Evolutionary conservation across 2,329 filamentous ascomycete genomes (phyloP).

Genomic region (Nemania abortiva): DNA sequence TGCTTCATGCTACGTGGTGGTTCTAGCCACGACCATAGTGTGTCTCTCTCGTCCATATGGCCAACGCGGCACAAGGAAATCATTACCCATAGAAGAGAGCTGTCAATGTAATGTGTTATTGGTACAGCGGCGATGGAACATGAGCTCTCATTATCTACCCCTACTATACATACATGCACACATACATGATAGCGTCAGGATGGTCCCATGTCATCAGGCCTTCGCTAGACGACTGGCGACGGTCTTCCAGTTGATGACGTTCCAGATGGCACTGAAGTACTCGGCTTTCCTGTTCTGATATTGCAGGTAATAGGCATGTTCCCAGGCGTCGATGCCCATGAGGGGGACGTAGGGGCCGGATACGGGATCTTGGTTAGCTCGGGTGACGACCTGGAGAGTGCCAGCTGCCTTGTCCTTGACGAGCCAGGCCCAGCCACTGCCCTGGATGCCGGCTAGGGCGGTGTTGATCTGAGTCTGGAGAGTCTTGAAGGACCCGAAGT

Average conservation of each 20-base stretch:
- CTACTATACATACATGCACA: neutral
- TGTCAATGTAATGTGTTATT: no score
- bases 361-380: slow-evolving; percentile 74
- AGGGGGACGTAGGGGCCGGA: slow-evolving; percentile 62
- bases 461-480: slow-evolving; percentile 68
- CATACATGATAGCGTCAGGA: neutral
- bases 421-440: slow-evolving; percentile 77
- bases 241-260: slow-evolving; percentile 78
- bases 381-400: slow-evolving; percentile 69
- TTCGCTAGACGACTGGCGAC: slow-evolving; percentile 49
- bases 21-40: neutral
- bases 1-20: neutral
- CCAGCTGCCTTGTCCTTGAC: slow-evolving; percentile 64
- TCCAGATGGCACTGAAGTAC: slow-evolving; percentile 84
- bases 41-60: neutral
- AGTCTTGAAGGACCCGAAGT: slow-evolving; percentile 66
- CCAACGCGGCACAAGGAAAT: neutral
- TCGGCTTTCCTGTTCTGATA: slow-evolving; percentile 87
- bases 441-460: slow-evolving; percentile 69
- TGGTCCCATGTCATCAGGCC: slow-evolving; percentile 34
- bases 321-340: slow-evolving; percentile 75
- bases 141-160: slow-evolving; percentile 4
- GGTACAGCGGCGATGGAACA: neutral
- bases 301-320: slow-evolving; percentile 70
- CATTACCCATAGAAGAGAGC: neutral